Evolutionary conservation across 2,329 filamentous ascomycete genomes (phyloP), one percentile per base, ranked within the genome.

Genomic region (Paecilomyces fulvus): DNA sequence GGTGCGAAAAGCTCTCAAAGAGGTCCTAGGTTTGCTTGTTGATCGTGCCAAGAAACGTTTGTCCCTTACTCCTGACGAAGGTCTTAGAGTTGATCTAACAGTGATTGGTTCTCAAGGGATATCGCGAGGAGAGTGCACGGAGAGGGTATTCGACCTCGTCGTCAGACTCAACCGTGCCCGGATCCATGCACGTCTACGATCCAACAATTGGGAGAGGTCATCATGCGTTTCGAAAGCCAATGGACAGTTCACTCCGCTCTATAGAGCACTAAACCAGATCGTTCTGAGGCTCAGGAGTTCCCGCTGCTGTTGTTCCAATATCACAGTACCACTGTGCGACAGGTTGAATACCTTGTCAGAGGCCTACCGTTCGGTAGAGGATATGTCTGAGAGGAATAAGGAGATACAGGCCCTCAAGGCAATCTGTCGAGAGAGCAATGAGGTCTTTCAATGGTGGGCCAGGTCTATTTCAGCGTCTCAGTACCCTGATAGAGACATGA

Each of bases 111-210:
- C 48, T 50, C n/a, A 33, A 61, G 57, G 33, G 11, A 12, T 53
- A 10, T 54, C 49, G 28, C 49, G 54, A 1, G 17, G 46, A 12
- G 23, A 28, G 3, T 59, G 59, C 48, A 25, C 46, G 30, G 30
- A 37, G 23, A 23, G 11, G 7, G 5, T 61, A 1, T 54, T 62
- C 28, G 55, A 57, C 10, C 30, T 25, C 14, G 33, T 58, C 21
- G 30, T 62, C 20, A 17, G 30, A 14, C 21, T 56, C 10, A 57
- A 49, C 23, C 51, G 43, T 14, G 25, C 56, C 30, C 60, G 60
- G 3, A 61, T 62, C 30, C 52, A 62, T 52, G 59, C 54, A 17
- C 52, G 54, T 21, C 54, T 62, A 17, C 55, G 49, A 12, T 62
- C 60, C 1, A 28, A 3, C 9, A 51, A 54, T 30, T 61, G 57